Percentiles rank a stretch among this genome's conserved stretches.
These are phyloP conservation scores for Botrytis fragariae DNA, from an alignment of 2,329 filamentous ascomycete species.

Conservation along the genomic window DNA sequence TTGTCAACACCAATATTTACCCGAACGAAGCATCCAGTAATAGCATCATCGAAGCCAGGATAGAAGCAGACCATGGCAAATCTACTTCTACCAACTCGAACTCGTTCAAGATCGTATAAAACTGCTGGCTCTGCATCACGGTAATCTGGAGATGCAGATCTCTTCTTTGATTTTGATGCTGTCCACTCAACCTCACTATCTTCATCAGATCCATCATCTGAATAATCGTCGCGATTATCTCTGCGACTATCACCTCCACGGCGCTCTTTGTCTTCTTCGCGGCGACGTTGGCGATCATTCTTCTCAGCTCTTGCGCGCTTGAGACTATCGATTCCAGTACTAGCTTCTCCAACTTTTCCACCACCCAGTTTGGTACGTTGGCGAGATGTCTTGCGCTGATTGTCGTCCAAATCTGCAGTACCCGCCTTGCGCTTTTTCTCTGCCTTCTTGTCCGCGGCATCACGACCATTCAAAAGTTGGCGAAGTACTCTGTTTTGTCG, in stretches of 20 bases:
- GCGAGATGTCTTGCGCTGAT: constrained; percentile 69
- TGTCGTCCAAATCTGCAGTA: constrained; percentile 74
- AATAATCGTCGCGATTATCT: constrained; percentile 50
- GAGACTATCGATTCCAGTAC: constrained; percentile 69
- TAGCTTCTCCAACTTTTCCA: constrained; percentile 65
- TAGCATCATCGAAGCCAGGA: constrained; percentile 79
- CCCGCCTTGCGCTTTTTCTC: constrained; percentile 75
- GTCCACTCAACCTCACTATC: constrained; percentile 82
- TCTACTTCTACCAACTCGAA: constrained; percentile 78
- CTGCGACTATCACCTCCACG: constrained; percentile 44
- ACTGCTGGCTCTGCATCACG: constrained; percentile 64
- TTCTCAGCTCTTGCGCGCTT: constrained; percentile 62
- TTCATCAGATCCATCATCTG: constrained; percentile 62
- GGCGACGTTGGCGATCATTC: constrained; percentile 60
- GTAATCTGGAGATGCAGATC: constrained; percentile 44
- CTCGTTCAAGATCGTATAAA: constrained; percentile 77
- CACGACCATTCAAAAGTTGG: constrained; percentile 67
- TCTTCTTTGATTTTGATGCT: constrained; percentile 50
- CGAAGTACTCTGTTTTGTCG: constrained; percentile 80
- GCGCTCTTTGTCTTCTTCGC: constrained; percentile 59
- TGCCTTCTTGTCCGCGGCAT: constrained; percentile 55
- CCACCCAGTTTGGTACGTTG: constrained; percentile 66
- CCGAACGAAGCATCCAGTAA: constrained; percentile 81
- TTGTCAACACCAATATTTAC: constrained; percentile 78
- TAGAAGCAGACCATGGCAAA: constrained; percentile 93